A percentile compares a stretch with the other conserved stretches of the same genome.
Conservation (phyloP, 2,329 filamentous ascomycete species). For the Fusarium robinianum region DNA sequence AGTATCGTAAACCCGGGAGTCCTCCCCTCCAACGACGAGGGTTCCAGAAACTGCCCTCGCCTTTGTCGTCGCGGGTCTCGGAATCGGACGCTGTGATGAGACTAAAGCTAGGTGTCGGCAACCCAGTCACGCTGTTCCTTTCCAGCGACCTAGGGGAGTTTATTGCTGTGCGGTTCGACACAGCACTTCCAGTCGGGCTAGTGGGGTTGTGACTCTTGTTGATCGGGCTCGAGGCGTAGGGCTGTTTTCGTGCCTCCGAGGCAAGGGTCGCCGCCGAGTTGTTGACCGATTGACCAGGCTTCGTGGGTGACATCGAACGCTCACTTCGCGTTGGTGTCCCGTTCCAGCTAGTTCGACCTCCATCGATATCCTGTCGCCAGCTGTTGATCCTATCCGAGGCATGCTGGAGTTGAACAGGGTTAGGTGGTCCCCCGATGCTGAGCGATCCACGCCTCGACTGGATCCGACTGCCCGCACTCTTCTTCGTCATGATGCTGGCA, state of each 20-base stretch:
- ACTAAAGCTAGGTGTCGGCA: slow-evolving; percentile 61
- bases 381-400: slow-evolving; percentile 78
- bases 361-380: slow-evolving; percentile 75
- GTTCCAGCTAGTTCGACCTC: slow-evolving; percentile 45
- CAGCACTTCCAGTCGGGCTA: slow-evolving; percentile 47
- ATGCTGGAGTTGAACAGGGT: slow-evolving; percentile 38
- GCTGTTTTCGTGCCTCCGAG: slow-evolving; percentile 52
- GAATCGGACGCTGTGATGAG: slow-evolving; percentile 45
- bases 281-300: slow-evolving; percentile 45
- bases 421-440: slow-evolving; percentile 40
- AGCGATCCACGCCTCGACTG: slow-evolving; percentile 62
- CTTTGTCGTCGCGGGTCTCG: slow-evolving; percentile 48
- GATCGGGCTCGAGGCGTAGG: slow-evolving; percentile 42
- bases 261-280: slow-evolving; percentile 47
- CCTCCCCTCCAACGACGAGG: slow-evolving; percentile 56
- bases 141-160: slow-evolving; percentile 35
- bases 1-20: slow-evolving; percentile 44
- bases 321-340: slow-evolving; percentile 52
- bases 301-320: slow-evolving; percentile 60
- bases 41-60: slow-evolving; percentile 60
- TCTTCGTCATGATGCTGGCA: slow-evolving; percentile 59
- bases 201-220: slow-evolving; percentile 32
- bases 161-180: slow-evolving; percentile 33
- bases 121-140: slow-evolving; percentile 40
- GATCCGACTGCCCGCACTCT: slow-evolving; percentile 53